phyloP scores from a whole-genome alignment of 805 yeast species.

The Suhomyces tanzawaensis region DNA sequence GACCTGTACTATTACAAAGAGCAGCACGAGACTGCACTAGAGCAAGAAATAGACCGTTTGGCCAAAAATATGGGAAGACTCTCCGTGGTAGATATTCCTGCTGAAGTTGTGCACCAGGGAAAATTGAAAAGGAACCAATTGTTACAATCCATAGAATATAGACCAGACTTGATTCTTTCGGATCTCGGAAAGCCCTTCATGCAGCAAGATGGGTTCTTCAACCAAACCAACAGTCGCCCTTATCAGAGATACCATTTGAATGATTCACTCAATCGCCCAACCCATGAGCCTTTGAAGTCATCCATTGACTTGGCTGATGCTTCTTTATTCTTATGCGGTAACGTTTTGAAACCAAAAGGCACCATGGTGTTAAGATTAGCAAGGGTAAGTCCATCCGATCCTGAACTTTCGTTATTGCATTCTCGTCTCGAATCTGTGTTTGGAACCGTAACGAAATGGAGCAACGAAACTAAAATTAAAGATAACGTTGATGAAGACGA shows the following conservation, averaged over 20 bases:
- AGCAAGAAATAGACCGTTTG: conserved; percentile 20
- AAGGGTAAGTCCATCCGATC: conserved; percentile 23
- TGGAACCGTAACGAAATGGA: conserved; percentile 21
- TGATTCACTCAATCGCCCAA: conserved; percentile 24
- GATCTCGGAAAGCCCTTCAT: conserved; percentile 34
- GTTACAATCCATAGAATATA: conserved; percentile 16
- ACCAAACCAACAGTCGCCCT: conserved; percentile 36
- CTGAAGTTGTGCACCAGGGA: conserved; percentile 7
- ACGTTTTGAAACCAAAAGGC: conserved; percentile 28
- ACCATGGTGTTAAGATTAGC: conserved; percentile 30
- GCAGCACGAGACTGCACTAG: conserved; percentile 21
- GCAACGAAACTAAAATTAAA: conserved; percentile 6
- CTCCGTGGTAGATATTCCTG: conserved; percentile 5
- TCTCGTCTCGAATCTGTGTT: conserved; percentile 26
- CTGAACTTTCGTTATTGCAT: conserved; percentile 26
- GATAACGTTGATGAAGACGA: conserved; percentile 14
- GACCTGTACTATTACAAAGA: conserved; percentile 30
- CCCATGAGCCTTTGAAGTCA: conserved; percentile 24
- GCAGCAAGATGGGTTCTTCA: conserved; percentile 37
- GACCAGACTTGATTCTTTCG: conserved; percentile 36
- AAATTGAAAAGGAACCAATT: conserved; percentile 6
- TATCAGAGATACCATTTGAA: conserved; percentile 27
- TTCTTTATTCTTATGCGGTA: conserved; percentile 29
- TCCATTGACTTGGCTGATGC: conserved; percentile 42
- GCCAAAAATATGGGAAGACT: conserved; percentile 6